Conservation (phyloP, 371 early-diverging fungal genomes). For the Umbelopsis sp. region DNA sequence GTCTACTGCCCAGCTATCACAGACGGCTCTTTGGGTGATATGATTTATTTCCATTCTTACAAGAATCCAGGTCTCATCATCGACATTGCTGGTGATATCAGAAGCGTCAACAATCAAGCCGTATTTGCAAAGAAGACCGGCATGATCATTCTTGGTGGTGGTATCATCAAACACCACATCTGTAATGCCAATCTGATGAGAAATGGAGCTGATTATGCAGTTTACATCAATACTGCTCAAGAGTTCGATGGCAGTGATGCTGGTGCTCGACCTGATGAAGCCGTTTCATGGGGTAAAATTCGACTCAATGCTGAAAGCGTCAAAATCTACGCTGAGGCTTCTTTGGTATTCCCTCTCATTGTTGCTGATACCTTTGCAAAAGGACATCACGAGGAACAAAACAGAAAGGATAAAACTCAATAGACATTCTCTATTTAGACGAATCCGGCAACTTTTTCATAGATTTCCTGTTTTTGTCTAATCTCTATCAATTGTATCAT, state of each 20-base stretch:
- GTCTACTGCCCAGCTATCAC: constrained; percentile 99
- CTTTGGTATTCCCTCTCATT: constrained; percentile 94
- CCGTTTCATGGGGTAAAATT: constrained; percentile 99
- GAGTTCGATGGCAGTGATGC: constrained; percentile 99
- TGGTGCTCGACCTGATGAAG: constrained; percentile 99
- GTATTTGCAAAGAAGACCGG: constrained; percentile 97
- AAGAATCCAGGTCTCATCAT: constrained; percentile 93
- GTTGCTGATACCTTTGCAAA: constrained; percentile 95
- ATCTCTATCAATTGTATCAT: background rate
- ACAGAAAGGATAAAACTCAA: background rate
- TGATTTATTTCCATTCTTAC: constrained; percentile 98
- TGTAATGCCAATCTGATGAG: constrained; percentile 99
- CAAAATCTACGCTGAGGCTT: constrained; percentile 96
- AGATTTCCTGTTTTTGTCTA: background rate
- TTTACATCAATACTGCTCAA: constrained; percentile 98
- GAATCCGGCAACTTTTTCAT: background rate
- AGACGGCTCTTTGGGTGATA: constrained; percentile 99
- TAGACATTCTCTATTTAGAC: background rate
- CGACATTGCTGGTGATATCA: constrained; percentile 96
- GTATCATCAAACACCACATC: constrained; percentile 99
- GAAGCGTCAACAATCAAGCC: constrained; percentile 92
- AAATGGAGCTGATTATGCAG: constrained; percentile 99
- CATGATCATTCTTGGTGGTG: constrained; percentile 98
- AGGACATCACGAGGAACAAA: constrained; percentile 33
- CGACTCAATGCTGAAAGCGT: constrained; percentile 83